Conservation (phyloP, 257 asterid species). For the Jacaranda mimosifolia region DNA sequence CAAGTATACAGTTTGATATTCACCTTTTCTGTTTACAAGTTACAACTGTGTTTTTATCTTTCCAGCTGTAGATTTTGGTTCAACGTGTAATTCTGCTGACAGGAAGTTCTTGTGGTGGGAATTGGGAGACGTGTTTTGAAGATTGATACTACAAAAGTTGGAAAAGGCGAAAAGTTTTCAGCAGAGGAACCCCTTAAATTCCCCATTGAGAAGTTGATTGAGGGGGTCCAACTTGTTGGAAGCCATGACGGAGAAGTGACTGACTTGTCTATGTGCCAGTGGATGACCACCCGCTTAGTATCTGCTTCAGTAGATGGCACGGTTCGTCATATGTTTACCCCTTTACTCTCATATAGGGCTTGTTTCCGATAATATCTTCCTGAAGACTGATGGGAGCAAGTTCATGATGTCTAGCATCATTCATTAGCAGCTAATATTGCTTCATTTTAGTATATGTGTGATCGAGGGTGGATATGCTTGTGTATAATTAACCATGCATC, state of each 20-base stretch:
- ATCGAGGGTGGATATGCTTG: background rate
- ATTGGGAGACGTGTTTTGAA: conserved; percentile 67
- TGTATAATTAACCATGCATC: background rate
- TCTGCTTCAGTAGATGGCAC: conserved; percentile 90
- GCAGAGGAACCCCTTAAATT: conserved; percentile 82
- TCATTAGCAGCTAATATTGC: background rate
- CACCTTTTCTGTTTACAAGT: background rate
- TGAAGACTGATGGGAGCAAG: background rate
- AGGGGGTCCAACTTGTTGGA: conserved; percentile 89
- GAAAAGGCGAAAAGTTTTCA: conserved; percentile 71
- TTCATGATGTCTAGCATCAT: background rate
- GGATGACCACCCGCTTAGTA: conserved; percentile 92
- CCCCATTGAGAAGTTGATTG: conserved; percentile 66
- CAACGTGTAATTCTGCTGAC: conserved; percentile 18
- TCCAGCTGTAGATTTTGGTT: conserved; percentile 1
- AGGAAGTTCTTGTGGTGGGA: conserved; percentile 90
- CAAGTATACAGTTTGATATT: conserved; percentile 53
- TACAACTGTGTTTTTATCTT: background rate
- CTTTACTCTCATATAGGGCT: background rate
- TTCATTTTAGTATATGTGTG: background rate
- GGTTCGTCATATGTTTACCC: conserved; percentile 52
- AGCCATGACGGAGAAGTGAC: conserved; percentile 87
- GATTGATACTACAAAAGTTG: conserved; percentile 81
- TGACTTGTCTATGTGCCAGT: conserved; percentile 90
- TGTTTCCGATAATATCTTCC: background rate